Evolutionary conservation across 495 filamentous ascomycete species (phyloP).

Genomic region (Neurospora cerealis): DNA sequence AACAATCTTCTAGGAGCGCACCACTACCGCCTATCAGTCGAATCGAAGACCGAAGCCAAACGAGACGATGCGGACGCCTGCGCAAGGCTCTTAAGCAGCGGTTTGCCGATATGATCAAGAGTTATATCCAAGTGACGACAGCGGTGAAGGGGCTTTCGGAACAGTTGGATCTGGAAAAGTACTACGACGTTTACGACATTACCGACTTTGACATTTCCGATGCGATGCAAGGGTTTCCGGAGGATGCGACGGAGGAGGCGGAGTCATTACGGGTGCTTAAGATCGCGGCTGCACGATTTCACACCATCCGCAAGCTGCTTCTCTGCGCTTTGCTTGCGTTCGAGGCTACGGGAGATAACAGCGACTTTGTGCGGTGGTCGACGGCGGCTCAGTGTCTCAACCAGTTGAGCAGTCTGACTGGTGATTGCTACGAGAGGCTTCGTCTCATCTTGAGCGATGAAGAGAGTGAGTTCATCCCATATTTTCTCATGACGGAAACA

Average conservation of each 20-base stretch:
- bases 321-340: constrained; percentile 80
- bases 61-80: constrained; percentile 66
- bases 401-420: constrained; percentile 47
- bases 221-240: constrained; percentile 48
- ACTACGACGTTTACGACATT: constrained; percentile 87
- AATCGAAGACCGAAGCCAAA: constrained; percentile 68
- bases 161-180: constrained; percentile 73
- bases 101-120: constrained; percentile 57
- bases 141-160: constrained; percentile 63
- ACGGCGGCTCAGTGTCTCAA: constrained; percentile 67
- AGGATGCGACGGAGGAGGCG: constrained; percentile 52
- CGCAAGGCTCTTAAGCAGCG: constrained; percentile 62
- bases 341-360: constrained; percentile 71
- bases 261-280: constrained; percentile 76
- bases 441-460: constrained; percentile 67
- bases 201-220: constrained; percentile 65
- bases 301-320: constrained; percentile 70
- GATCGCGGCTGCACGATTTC: constrained; percentile 65
- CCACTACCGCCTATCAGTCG: constrained; percentile 78
- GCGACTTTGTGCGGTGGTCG: constrained; percentile 73
- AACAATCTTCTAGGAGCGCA: constrained; percentile 53
- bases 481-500: too few species aligned
- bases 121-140: constrained; percentile 55
- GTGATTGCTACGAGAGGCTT: constrained; percentile 45
- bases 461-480: constrained; percentile 60